A percentile compares a stretch with the other conserved stretches of the same genome.
Conservation (phyloP, 441 rosid genomes). For the Mallotus japonicus region DNA sequence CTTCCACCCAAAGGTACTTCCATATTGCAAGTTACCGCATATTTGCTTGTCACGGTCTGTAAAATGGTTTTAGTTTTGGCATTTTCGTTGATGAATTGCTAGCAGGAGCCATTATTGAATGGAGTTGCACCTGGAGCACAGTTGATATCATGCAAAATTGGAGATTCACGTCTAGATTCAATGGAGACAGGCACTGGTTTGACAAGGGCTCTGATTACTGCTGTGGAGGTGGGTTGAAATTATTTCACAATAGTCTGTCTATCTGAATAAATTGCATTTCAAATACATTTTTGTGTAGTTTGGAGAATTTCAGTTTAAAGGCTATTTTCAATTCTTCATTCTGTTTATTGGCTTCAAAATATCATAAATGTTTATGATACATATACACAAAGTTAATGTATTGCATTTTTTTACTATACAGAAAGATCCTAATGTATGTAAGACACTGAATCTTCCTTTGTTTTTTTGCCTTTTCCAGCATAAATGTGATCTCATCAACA, state of each 20-base stretch:
- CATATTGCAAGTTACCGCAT: slow-evolving; percentile 12
- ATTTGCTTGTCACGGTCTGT: slow-evolving; percentile 24
- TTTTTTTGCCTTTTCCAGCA: slow-evolving; percentile 54
- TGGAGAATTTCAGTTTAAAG: not conserved
- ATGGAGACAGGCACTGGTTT: slow-evolving; percentile 99
- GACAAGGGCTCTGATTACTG: slow-evolving; percentile 89
- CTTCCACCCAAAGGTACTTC: slow-evolving; percentile 79
- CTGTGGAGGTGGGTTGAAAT: slow-evolving; percentile 67
- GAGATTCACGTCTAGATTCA: slow-evolving; percentile 90
- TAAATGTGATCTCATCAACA: slow-evolving; percentile 97
- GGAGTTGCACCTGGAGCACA: slow-evolving; percentile 99
- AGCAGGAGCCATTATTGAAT: slow-evolving; percentile 81
- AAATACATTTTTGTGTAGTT: not conserved
- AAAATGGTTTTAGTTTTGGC: slow-evolving; percentile 20
- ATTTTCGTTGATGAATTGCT: slow-evolving; percentile 21
- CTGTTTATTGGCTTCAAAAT: slow-evolving; percentile 1
- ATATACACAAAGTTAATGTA: not conserved
- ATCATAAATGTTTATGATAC: not conserved
- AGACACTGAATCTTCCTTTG: slow-evolving; percentile 1
- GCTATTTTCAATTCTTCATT: not conserved
- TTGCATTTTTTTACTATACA: not conserved
- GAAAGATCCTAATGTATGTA: not conserved
- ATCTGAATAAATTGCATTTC: not conserved
- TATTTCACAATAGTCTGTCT: not conserved
- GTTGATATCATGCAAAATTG: slow-evolving; percentile 94